phyloP scores from a whole-genome alignment of 2,329 filamentous ascomycete genomes.

The Hypoxylon rubiginosum region DNA sequence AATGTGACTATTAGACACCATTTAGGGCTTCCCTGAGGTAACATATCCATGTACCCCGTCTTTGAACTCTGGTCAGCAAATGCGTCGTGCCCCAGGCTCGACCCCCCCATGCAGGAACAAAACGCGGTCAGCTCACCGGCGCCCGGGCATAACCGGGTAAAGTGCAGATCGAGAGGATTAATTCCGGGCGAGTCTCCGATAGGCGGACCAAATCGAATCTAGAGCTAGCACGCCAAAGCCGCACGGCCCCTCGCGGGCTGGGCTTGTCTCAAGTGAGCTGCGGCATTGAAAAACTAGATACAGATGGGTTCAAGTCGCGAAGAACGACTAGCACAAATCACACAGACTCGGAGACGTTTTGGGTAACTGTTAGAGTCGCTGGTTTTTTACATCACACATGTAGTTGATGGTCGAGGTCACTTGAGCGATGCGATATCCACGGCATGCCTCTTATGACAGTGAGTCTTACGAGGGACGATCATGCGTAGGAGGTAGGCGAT shows the following conservation, averaged over 20 bases:
- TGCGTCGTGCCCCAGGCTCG: slow-evolving; percentile 9
- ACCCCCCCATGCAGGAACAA: slow-evolving; percentile 37
- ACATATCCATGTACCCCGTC: slow-evolving; percentile 6
- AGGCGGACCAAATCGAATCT: slow-evolving; percentile 18
- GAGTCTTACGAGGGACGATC: neutral
- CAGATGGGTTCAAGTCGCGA: slow-evolving; percentile 2
- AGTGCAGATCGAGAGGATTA: neutral
- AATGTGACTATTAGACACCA: slow-evolving; percentile 5
- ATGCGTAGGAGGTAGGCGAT: neutral
- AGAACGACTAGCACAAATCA: slow-evolving; percentile 16
- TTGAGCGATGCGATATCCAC: neutral
- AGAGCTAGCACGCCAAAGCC: neutral
- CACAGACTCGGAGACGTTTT: neutral
- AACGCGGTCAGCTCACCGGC: slow-evolving; percentile 31
- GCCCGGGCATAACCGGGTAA: slow-evolving; percentile 32
- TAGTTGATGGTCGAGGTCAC: neutral
- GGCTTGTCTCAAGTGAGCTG: slow-evolving; percentile 22
- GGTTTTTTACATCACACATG: too few species aligned
- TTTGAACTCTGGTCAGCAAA: neutral
- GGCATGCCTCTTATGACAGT: neutral
- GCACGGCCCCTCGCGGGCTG: slow-evolving; percentile 24
- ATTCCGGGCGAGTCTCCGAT: slow-evolving; percentile 30
- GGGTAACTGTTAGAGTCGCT: neutral
- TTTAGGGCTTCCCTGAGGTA: neutral
- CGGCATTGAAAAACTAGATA: slow-evolving; percentile 3